A percentile compares a stretch with the other conserved stretches of the same genome.
Conservation (phyloP, 140 eudicot genomes). For the Stevia rebaudiana region DNA sequence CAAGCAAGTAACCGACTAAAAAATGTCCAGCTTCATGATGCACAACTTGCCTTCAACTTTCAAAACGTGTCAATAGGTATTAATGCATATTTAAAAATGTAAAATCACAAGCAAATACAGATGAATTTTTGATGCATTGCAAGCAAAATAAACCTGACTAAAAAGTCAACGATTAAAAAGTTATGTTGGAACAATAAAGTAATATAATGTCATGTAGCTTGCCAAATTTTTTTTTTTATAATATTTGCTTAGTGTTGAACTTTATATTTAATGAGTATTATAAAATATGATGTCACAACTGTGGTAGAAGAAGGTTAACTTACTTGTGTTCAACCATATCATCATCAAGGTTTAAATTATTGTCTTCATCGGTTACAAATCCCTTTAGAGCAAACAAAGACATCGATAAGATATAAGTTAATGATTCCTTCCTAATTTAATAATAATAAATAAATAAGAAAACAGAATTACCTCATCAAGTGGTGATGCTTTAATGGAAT, state of each 20-base stretch:
- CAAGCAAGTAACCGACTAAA: constrained; percentile 55
- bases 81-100: constrained; percentile 6
- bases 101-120: constrained; percentile 6
- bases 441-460: neutral
- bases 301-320: neutral
- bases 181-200: neutral
- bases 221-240: neutral
- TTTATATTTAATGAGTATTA: neutral
- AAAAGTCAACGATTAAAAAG: neutral
- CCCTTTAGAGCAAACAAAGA: constrained; percentile 15
- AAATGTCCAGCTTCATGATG: constrained; percentile 72
- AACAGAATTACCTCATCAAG: constrained; percentile 36
- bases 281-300: constrained; percentile 10
- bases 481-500: constrained; percentile 35
- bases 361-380: constrained; percentile 13
- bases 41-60: constrained; percentile 34
- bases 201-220: neutral
- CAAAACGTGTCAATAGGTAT: constrained; percentile 15
- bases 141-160: neutral
- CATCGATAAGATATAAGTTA: neutral
- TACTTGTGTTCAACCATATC: constrained; percentile 26
- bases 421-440: neutral
- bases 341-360: constrained; percentile 21
- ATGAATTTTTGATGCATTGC: constrained; percentile 6
- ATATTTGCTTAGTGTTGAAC: neutral